phyloP scores from a whole-genome alignment of 495 filamentous ascomycete species.

The Jackrogersella minutella region DNA sequence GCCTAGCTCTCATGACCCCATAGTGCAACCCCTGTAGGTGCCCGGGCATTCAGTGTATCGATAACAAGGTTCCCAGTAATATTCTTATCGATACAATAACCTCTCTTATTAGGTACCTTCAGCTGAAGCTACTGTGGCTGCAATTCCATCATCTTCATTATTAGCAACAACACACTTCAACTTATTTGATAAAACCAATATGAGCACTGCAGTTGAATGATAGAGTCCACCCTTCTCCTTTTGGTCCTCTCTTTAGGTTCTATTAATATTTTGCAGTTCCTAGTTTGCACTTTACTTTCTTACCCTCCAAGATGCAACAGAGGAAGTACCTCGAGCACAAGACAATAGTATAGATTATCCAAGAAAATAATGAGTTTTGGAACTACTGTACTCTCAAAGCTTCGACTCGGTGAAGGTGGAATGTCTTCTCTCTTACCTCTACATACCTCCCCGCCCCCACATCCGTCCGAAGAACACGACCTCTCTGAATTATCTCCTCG shows the following conservation, averaged over 20 bases:
- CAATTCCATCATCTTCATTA: no score
- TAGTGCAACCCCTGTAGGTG: background rate
- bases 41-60: constrained; percentile 5
- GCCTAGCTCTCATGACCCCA: constrained; percentile 27
- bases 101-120: no score
- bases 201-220: background rate
- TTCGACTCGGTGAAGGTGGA: constrained; percentile 33
- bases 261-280: background rate
- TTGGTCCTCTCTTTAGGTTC: background rate
- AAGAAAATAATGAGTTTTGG: constrained; percentile 40
- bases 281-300: background rate
- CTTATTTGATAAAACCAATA: no score
- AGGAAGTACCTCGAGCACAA: background rate
- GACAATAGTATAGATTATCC: background rate
- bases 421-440: constrained; percentile 40
- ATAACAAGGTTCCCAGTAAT: constrained; percentile 2
- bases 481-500: constrained; percentile 53
- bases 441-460: constrained; percentile 31
- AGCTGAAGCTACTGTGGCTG: constrained; percentile 9
- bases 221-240: background rate
- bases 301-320: constrained; percentile 16
- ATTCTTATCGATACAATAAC: constrained; percentile 30
- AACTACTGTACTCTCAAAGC: constrained; percentile 35
- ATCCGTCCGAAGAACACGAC: constrained; percentile 47
- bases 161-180: background rate